These are phyloP conservation scores for Dryas octopetala DNA, from an alignment of 306 rosid genomes.

Conservation along the genomic window DNA sequence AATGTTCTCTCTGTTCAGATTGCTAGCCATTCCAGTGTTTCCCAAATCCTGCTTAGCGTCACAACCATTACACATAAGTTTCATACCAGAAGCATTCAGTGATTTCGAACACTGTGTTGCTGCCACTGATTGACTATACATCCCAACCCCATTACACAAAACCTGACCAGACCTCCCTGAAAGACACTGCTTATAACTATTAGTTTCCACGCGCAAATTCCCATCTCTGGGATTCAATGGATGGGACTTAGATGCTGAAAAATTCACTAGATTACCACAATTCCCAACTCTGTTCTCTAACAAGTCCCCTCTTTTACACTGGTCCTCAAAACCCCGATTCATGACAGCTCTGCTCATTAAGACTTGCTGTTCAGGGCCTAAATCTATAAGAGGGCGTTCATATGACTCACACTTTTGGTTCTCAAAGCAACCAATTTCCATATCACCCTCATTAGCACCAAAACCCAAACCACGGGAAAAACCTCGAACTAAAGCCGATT, in stretches of 20 bases:
- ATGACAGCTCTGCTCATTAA: no score
- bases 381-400: not conserved
- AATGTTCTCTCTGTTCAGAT: slow-evolving; percentile 26
- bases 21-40: not conserved
- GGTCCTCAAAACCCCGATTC: no score
- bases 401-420: not conserved
- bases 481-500: slow-evolving; percentile 9
- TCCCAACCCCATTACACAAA: slow-evolving; percentile 10
- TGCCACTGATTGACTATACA: not conserved
- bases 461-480: not conserved
- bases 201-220: slow-evolving; percentile 20
- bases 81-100: not conserved
- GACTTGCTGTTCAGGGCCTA: not conserved
- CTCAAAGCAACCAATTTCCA: slow-evolving; percentile 1
- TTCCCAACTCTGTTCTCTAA: slow-evolving; percentile 5
- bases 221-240: slow-evolving; percentile 27
- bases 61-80: not conserved
- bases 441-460: slow-evolving; percentile 2
- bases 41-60: not conserved
- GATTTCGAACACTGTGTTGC: not conserved
- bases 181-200: not conserved
- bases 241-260: not conserved
- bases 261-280: not conserved
- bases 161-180: slow-evolving; percentile 1
- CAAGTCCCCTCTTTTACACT: not conserved